Evolutionary conservation across 192 early-diverging fungal species (phyloP), one percentile per base, ranked within the genome.

Genomic region (Backusella mclennaniae): DNA sequence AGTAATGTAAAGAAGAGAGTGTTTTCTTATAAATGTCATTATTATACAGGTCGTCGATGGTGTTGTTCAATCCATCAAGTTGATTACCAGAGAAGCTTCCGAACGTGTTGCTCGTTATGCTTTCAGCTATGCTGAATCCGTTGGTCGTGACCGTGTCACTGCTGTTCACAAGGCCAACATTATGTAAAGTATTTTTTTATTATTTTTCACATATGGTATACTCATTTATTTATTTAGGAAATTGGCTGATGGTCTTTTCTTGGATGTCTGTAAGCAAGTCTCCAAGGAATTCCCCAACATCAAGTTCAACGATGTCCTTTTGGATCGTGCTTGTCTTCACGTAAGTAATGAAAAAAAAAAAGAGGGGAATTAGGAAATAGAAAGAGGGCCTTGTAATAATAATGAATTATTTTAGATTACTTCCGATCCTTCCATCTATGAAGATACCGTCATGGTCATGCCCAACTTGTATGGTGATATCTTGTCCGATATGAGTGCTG

Each of bases 391-490:
- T 46, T 19, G 26, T 52, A 35, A 46, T 44, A 67, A 19, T 0
- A 31, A 71, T 41, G 9, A 19, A 76, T 86, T 95, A 49, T n/a
- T 33, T 33, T 49, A 49, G 90, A 96, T 99, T 73, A 95, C 96
- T 70, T 93, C 96, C 88, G 94, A 98, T 86, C 98, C 96, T 7
- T 86, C 91, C 67, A 88, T 94, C 73, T 99, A 90, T 78, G 90
- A 89, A 46, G 87, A 95, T 80, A 96, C 95, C 26, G 98, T 99
- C 82, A 97, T 99, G 96, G 98, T 98, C 80, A 98, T 99, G 97
- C 98, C 98, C 69, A 99, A 99, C 92, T 89, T 99, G 80, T 99
- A 99, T 78, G 98, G 98, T 79, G 98, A 99, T 85, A 99, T 99
- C 89, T 88, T 99, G 71, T 95, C 93, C 26, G 98, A 99, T 82